A percentile compares a stretch with the other conserved stretches of the same genome.
These are phyloP conservation scores for Starmera dryadoides DNA, from an alignment of 805 yeast species.

Conservation along the genomic window DNA sequence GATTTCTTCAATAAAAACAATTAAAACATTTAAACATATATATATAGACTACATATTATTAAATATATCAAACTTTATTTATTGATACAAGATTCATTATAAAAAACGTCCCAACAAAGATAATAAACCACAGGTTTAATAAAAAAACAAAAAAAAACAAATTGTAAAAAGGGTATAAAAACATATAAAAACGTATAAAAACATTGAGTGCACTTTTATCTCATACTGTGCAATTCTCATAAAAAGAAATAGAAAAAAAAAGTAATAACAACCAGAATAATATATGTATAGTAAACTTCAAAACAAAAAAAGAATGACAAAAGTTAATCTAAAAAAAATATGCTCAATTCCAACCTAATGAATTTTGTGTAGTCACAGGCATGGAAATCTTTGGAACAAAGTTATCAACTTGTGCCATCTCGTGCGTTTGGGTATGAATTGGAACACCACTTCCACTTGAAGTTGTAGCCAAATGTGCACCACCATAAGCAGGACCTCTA, in stretches of 20 bases:
- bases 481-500: slow-evolving; percentile 15
- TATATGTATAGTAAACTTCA: background rate
- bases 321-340: no score
- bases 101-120: no score
- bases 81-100: no score
- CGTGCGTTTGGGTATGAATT: slow-evolving; percentile 1
- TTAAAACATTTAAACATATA: no score
- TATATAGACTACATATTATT: background rate
- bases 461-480: slow-evolving; percentile 10
- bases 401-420: slow-evolving; percentile 20
- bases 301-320: background rate
- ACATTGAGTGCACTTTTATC: no score
- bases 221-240: no score
- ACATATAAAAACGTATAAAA: no score
- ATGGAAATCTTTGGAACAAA: slow-evolving; percentile 47
- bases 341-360: slow-evolving; percentile 56
- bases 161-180: background rate
- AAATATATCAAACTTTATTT: background rate
- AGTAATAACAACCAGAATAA: slow-evolving; percentile 2
- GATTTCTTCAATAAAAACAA: slow-evolving; percentile 13
- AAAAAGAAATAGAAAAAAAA: background rate
- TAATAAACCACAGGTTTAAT: no score
- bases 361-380: slow-evolving; percentile 65
- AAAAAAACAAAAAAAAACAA: background rate
- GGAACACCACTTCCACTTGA: background rate